Base-by-base conservation (phyloP, 331 rosid genomes). In the Acacia pycnantha region DNA sequence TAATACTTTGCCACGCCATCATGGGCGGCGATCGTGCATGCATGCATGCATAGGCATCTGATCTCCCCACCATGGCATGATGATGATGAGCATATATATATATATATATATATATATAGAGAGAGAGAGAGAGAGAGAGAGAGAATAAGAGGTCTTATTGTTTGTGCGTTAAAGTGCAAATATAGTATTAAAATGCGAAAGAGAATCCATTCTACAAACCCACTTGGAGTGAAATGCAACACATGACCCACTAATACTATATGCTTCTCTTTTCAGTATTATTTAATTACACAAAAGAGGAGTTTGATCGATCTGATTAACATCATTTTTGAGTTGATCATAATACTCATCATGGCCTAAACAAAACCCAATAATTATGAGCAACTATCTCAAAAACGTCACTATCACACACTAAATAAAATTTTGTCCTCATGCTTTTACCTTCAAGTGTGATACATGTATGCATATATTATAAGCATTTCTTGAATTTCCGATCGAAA, bases 151-250 rank as follows among this genome's bases (percentile, higher is more conserved):
- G 54, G 19, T 48, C 0, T 47, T 11, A 19, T 16, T 15, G 26
- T 8, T 56, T 56, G 64, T 21, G 64, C 2, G 27, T 1, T 11
- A 22, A 43, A 26, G 74, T 21, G 22, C 2, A 6, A 19, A 54
- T 44, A 22, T 19, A 61, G 24, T 1, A 62, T 27, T 62, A 27
- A 81, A 78, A 84, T 70, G n/a, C n/a, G 64, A 31, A 33, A 62
- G 75, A 75, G 88, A 84, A 81, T 87, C 88, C 87, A 78, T 84
- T 84, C 80, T 64, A 40, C 40, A 40, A 81, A 81, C 80, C 86
- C 88, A 84, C 88, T 81, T 78, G 41, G 27, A 7, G 65, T 74
- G 79, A 67, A 21, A 70, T 81, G 64, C 86, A 84, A 84, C 80
- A 74, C 53, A 87, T 81, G 75, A 62, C 84, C 90, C 90, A 43